Evolutionary conservation across 257 asterid species (phyloP), one percentile per base, ranked within the genome.

Genomic region (Ophiorrhiza pumila): DNA sequence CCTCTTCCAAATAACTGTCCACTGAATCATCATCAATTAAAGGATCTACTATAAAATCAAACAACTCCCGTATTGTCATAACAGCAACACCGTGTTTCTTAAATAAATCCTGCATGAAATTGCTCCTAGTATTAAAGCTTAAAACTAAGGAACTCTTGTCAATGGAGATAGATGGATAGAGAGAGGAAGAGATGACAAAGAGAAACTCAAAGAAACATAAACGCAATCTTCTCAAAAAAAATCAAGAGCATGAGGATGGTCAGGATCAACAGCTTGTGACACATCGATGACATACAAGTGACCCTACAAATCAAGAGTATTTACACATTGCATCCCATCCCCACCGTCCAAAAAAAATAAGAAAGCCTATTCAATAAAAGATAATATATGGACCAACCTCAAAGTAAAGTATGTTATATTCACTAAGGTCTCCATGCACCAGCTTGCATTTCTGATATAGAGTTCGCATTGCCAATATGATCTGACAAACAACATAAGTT

Each of bases 351-450:
- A n/a, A n/a, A n/a, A n/a, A 10, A 64, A 11, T 27, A 7, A 65
- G 63, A 31, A 43, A n/a, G n/a, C n/a, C 63, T 29, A 49, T 22
- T 39, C n/a, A 31, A 76, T 25, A 35, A 9, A 52, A 34, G 45
- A 12, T 60, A 74, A 27, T 49, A n/a, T 15, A 41, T 70, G 71
- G 58, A 65, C 75, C 79, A 70, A 87, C 99, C 93, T 95, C 97
- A 74, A 29, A 90, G 78, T 90, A 87, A 37, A 95, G 97, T 73
- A 92, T 90, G 75, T 92, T 95, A 73, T 95, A 95, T 81, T 95
- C 99, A 61, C 98, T 95, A 22, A 95, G 90, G 75, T 95, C 99
- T 68, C 98, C 99, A 29, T 95, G 99, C 69, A 95, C 99, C 61
- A 92, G 89, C 87, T 92, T 95, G 89, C 98, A 95, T 77, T 92